Base-by-base conservation (phyloP, 495 filamentous ascomycete species). In the Aspergillus nanangensis region DNA sequence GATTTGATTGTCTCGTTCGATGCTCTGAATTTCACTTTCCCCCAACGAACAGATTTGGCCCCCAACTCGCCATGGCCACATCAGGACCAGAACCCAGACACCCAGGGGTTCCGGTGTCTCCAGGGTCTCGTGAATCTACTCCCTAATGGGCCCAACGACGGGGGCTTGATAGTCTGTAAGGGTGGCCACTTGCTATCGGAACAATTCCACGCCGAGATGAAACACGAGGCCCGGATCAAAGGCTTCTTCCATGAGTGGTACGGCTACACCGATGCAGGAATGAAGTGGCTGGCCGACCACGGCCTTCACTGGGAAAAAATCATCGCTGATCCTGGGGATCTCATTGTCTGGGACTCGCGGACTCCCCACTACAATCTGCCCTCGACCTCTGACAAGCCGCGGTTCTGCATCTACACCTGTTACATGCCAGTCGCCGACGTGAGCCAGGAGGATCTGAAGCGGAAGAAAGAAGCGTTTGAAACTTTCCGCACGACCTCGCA, bases 51-150 rank as follows among this genome's bases (percentile, higher is more conserved):
- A 67, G n/a, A n/a, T n/a, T n/a, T n/a, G n/a, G n/a, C n/a, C n/a
- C n/a, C n/a, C n/a, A n/a, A n/a, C n/a, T n/a, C 61, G 14, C 67
- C 70, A 13, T 74, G 72, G 72, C 70, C 70, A 4, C 72, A 76
- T 46, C 61, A 66, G 40, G 72, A 76, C 36, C 72, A 76, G 47
- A 57, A 66, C 38, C 70, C 70, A 8, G 46, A 48, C 5, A 67
- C 66, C 24, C 62, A 53, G 27, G 69, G 69, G 18, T 69, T 76
- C 61, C 56, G 63, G 22, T 74, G 49, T 49, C 53, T 74, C 21
- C 72, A 76, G 45, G 72, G 70, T n/a, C 56, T 76, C 14, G 60
- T 74, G 1, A 76, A 75, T 51, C 57, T 72, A 1, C 44, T 57
- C 8, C 71, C 70, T 19, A 61, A 58, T 44, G 72, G 71, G 0